Percentiles rank a stretch among this genome's conserved stretches.
phyloP scores from a whole-genome alignment of 202 grass and related monocot genomes.

The Digitaria exilis region DNA sequence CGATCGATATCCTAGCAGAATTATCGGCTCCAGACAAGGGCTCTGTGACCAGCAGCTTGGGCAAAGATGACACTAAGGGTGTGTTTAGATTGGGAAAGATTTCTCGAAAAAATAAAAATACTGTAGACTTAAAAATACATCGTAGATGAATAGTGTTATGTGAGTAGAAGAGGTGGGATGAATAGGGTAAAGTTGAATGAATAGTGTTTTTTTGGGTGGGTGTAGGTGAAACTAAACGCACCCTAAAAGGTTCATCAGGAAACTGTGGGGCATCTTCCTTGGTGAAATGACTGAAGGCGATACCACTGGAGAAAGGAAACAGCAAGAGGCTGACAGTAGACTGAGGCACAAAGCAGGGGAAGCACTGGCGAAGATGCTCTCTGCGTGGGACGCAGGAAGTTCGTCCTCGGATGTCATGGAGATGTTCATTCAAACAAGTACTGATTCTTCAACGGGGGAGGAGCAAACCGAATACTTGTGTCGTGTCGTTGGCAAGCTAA shows the following conservation, averaged over 20 bases:
- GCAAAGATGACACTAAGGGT: background rate
- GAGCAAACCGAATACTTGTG: no score
- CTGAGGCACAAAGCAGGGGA: background rate
- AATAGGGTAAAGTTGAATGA: no score
- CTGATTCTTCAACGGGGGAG: background rate
- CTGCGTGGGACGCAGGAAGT: background rate
- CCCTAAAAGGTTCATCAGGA: background rate
- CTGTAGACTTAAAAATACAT: no score
- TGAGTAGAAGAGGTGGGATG: no score
- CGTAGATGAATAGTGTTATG: no score
- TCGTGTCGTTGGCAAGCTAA: background rate
- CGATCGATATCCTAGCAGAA: background rate
- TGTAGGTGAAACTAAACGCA: no score
- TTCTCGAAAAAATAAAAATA: no score
- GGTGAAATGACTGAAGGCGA: background rate
- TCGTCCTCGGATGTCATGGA: background rate
- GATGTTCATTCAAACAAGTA: background rate
- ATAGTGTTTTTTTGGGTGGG: no score
- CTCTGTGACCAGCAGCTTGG: background rate
- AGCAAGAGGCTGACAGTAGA: background rate
- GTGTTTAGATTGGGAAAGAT: no score
- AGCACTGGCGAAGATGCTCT: background rate
- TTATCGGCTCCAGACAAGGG: background rate
- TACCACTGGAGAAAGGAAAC: background rate
- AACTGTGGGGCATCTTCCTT: background rate